Evolutionary conservation across 148 eudicot genomes (phyloP).

Genomic region (Salicornia ramosissima): DNA sequence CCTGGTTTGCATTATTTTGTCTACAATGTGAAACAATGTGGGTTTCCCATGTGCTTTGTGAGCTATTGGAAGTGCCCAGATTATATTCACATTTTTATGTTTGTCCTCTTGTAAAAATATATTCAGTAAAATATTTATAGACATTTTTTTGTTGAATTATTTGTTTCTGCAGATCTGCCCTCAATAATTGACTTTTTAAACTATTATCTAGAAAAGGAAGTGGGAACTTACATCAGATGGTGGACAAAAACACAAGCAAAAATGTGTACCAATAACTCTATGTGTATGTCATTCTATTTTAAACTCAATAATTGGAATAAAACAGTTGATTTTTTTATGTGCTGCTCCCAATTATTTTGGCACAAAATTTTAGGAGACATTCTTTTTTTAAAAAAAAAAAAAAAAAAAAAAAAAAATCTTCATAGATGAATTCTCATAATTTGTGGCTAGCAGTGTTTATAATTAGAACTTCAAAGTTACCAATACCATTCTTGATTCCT

Average conservation of each 20-base stretch:
- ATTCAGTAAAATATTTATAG: not conserved
- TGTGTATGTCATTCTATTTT: not conserved
- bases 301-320: not conserved
- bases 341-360: not conserved
- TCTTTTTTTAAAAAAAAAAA: no score
- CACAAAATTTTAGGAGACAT: not conserved
- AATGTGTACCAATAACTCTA: not conserved
- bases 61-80: not conserved
- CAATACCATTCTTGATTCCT: not conserved
- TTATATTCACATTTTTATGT: not conserved
- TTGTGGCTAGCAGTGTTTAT: no score
- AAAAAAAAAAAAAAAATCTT: no score
- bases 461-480: no score
- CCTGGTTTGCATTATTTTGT: constrained; percentile 2
- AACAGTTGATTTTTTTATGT: not conserved
- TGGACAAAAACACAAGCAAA: not conserved
- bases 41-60: constrained; percentile 21
- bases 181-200: constrained; percentile 15
- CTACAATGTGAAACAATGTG: not conserved
- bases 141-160: constrained; percentile 1
- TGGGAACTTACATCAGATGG: constrained; percentile 10
- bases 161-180: not conserved
- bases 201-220: constrained; percentile 16
- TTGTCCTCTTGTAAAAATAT: constrained; percentile 11
- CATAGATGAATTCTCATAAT: no score